Percentiles rank a stretch among this genome's conserved stretches.
Conservation (phyloP, 192 early-diverging fungal genomes). For the Obelidium mucronatum region DNA sequence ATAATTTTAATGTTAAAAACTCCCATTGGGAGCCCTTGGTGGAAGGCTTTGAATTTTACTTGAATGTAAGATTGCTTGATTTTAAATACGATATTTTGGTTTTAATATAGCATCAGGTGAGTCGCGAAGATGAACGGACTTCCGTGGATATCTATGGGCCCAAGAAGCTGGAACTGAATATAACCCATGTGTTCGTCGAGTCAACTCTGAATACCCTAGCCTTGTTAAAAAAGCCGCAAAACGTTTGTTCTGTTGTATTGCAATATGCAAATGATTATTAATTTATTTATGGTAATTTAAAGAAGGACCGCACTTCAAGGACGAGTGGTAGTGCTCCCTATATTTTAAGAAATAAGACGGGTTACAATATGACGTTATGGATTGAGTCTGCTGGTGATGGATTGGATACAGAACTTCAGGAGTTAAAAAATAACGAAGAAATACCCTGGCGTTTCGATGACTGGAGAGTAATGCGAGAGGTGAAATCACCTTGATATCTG, state of each 20-base stretch:
- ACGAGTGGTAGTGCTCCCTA: slow-evolving; percentile 74
- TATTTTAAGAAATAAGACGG: slow-evolving; percentile 88
- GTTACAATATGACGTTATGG: slow-evolving; percentile 91
- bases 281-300: neutral
- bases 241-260: too few relatives aligned
- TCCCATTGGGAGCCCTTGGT: slow-evolving; percentile 98
- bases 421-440: slow-evolving; percentile 74
- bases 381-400: slow-evolving; percentile 58
- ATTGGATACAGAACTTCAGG: slow-evolving; percentile 71
- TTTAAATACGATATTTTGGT: neutral
- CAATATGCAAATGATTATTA: neutral
- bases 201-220: slow-evolving; percentile 47
- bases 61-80: slow-evolving; percentile 37
- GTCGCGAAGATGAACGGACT: slow-evolving; percentile 41
- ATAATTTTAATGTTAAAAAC: slow-evolving; percentile 96
- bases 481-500: slow-evolving; percentile 35
- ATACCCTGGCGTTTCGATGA: slow-evolving; percentile 97
- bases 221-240: slow-evolving; percentile 24
- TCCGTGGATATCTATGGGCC: slow-evolving; percentile 73
- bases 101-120: slow-evolving; percentile 23
- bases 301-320: slow-evolving; percentile 24
- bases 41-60: slow-evolving; percentile 84
- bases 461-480: slow-evolving; percentile 92
- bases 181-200: slow-evolving; percentile 77
- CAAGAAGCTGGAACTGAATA: slow-evolving; percentile 82